Base-by-base conservation (phyloP, 495 filamentous ascomycete genomes). In the Neurospora sp. region DNA sequence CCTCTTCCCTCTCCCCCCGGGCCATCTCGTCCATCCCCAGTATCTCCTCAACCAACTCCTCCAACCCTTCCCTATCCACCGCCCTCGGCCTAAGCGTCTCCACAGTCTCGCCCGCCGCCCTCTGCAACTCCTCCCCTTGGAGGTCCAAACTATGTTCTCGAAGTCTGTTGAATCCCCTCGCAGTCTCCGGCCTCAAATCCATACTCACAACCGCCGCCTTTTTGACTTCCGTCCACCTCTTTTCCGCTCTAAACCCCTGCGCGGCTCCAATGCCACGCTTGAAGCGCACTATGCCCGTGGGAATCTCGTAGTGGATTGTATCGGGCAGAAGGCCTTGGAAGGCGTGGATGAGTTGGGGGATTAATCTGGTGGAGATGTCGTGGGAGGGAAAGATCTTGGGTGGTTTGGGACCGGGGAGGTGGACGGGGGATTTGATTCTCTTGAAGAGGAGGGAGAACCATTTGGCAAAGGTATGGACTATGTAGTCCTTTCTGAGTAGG, bases 281-380 rank as follows among this genome's bases (percentile, higher is more conserved):
- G 14, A 77, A 47, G 12, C 71, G 39, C 1, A 77, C 71, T 14
- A 74, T 38, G 10, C 83, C 83, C 1, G 22, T 75, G 0, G 69
- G 18, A 2, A 78, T 84, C 39, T 59, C 37, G 70, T 85, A 86
- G 4, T 35, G 8, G 72, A 83, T 75, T 0, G 70, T 70, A 22
- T 78, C 76, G 0, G 83, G 85, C 16, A 89, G 72, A 61, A 88
- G 86, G 65, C 81, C 81, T 9, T 72, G 74, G 81, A 88, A 90
- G 75, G 87, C 84, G 73, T 83, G 80, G 2, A 86, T 73, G 44
- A 85, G 76, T 38, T 79, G 77, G 0, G 87, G 87, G 9, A 87
- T 73, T 16, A 81, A 40, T 4, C 75, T 72, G n/a, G 16, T 42
- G 14, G 68, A 12, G 2, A 80, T 39, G 22, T 78, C 71, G 31